phyloP scores from a whole-genome alignment of 108 stramenopile genomes.

The Hondaea fermentalgiana region DNA sequence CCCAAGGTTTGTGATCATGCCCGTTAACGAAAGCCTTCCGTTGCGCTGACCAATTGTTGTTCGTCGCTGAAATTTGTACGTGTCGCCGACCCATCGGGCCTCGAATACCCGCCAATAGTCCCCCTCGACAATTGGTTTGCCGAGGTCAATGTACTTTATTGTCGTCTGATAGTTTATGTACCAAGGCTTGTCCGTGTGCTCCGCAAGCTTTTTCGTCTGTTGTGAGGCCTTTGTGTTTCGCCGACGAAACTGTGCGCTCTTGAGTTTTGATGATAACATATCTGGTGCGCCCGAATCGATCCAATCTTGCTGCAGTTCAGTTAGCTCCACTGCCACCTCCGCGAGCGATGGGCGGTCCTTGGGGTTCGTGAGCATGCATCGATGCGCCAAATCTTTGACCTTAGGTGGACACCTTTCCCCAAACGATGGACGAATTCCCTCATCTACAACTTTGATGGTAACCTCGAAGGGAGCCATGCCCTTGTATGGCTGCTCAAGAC shows the following conservation, averaged over 20 bases:
- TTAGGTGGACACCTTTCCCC: background rate
- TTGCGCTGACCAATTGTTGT: background rate
- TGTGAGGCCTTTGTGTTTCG: background rate
- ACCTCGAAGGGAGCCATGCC: constrained; percentile 52
- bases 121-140: background rate
- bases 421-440: background rate
- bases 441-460: background rate
- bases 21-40: background rate
- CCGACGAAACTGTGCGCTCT: background rate
- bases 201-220: background rate
- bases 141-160: background rate
- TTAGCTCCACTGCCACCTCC: background rate
- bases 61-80: background rate
- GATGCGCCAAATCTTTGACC: background rate
- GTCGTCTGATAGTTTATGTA: background rate
- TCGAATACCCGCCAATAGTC: background rate
- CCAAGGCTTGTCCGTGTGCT: background rate
- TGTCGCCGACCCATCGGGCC: background rate
- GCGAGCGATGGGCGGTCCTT: background rate
- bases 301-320: background rate
- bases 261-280: background rate
- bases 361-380: background rate
- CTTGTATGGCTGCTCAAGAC: constrained; percentile 38
- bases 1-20: background rate
- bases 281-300: background rate